These are phyloP conservation scores for Sporothrix humicola DNA, from an alignment of 2,329 filamentous ascomycete genomes.

Conservation along the genomic window DNA sequence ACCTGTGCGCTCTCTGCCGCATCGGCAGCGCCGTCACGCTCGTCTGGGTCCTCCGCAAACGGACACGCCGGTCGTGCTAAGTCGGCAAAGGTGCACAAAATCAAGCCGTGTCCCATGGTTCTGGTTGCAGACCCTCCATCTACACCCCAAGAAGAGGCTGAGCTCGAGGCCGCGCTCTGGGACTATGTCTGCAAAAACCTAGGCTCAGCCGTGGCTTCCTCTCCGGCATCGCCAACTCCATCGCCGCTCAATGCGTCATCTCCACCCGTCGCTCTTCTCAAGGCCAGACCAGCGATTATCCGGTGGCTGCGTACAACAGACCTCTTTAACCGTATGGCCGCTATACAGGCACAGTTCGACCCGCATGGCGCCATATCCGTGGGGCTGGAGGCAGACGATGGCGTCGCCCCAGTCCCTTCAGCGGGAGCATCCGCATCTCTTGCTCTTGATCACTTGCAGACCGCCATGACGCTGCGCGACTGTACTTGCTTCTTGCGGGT, in stretches of 20 bases:
- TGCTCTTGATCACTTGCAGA: constrained; percentile 57
- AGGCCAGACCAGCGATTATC: constrained; percentile 44
- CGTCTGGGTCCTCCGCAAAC: neutral
- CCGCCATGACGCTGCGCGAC: constrained; percentile 82
- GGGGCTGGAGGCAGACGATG: neutral
- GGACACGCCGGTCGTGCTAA: neutral
- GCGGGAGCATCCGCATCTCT: neutral
- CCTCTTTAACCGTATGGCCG: constrained; percentile 53
- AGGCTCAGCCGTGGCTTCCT: constrained; percentile 41
- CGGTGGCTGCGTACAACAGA: constrained; percentile 48
- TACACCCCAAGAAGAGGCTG: constrained; percentile 25
- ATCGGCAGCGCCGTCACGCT: neutral
- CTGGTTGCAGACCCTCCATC: constrained; percentile 33
- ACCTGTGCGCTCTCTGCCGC: constrained; percentile 67
- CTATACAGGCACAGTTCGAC: constrained; percentile 45
- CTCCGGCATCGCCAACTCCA: neutral
- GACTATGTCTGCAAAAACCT: constrained; percentile 46
- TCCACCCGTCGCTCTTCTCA: neutral
- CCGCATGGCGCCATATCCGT: constrained; percentile 35
- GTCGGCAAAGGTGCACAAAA: constrained; percentile 31
- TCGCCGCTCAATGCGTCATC: neutral
- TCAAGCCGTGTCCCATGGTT: constrained; percentile 39
- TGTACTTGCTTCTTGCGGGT: constrained; percentile 76
- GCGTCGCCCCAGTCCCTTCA: neutral
- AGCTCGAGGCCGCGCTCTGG: constrained; percentile 36